Evolutionary conservation across 169 alveolate species (phyloP), one percentile per base, ranked within the genome.

Genomic region (Plasmodium relictum): DNA sequence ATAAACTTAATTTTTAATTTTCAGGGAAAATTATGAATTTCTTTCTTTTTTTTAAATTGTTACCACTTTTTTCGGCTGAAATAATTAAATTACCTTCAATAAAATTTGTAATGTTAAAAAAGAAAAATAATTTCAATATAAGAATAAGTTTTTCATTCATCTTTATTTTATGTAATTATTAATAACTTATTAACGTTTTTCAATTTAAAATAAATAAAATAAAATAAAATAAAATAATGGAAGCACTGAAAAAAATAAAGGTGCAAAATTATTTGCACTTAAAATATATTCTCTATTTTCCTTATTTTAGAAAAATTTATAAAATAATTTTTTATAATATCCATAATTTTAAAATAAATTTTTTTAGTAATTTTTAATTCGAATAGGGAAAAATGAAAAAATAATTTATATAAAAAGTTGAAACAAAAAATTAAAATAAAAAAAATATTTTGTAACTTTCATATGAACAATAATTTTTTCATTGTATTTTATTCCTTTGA

Each of bases 21-120:
- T 31, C 3, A 8, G 61, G 4, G 61, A 18, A 58, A 12, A 16
- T 16, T 58, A 48, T 48, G 5, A 10, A 14, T 59, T 59, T 12
- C 8, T 54, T 72, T 72, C 48, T 12, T 72, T 72, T 50, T 52
- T 72, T 42, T 16, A 8, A 63, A 65, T 44, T 16, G 4, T 45
- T 62, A 76, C 88, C 88, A 66, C 24, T 31, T 66, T 62, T 22
- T 26, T 76, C 74, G 7, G 48, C 50, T 31, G 76, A 50, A 24
- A 62, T 54, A 22, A n/a, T 65, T 50, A 76, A 76, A 63, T 76
- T 63, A 39, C 74, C 88, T 62, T 76, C 56, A 66, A 61, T 61
- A 20, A 26, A 56, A 62, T 76, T 76, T 50, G 88, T 20, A 14
- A 31, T 68, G 62, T 76, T 76, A 50, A 50, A 69, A 63, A 76